phyloP scores from a whole-genome alignment of 495 filamentous ascomycete species.

The Trichoderma asperelloides region DNA sequence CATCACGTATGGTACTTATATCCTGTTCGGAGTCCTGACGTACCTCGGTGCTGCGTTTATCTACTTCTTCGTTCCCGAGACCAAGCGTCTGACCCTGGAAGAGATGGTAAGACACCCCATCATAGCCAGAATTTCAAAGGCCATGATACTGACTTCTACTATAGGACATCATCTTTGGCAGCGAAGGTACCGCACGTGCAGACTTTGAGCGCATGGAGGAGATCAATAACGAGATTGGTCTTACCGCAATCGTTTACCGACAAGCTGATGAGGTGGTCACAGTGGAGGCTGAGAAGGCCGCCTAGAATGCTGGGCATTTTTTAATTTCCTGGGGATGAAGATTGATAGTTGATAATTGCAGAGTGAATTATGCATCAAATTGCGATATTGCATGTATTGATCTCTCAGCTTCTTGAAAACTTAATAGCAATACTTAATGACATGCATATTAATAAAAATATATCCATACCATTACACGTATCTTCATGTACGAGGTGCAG shows the following conservation, averaged over 20 bases:
- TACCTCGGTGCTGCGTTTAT: slow-evolving; percentile 62
- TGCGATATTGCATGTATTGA: neutral
- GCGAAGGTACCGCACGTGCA: slow-evolving; percentile 56
- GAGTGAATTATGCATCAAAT: neutral
- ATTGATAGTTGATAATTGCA: neutral
- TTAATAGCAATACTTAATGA: neutral
- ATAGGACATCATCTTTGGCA: slow-evolving; percentile 68
- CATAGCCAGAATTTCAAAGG: neutral
- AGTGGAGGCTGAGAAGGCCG: slow-evolving; percentile 15
- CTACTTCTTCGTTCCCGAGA: slow-evolving; percentile 68
- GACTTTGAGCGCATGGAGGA: slow-evolving; percentile 65
- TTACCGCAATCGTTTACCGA: slow-evolving; percentile 32
- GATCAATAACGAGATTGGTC: slow-evolving; percentile 64
- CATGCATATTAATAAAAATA: neutral
- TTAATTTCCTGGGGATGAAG: neutral
- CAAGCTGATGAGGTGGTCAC: slow-evolving; percentile 8
- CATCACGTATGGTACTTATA: slow-evolving; percentile 70
- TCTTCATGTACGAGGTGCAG: neutral
- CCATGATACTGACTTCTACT: slow-evolving; percentile 12
- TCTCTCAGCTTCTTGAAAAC: neutral
- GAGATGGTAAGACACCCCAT: slow-evolving; percentile 39
- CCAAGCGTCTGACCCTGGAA: slow-evolving; percentile 52
- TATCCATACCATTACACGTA: neutral
- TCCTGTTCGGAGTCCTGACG: slow-evolving; percentile 67
- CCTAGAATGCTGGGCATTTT: neutral